These are phyloP conservation scores for Linnemannia hyalina DNA, from an alignment of 192 early-diverging fungal species.

Conservation along the genomic window DNA sequence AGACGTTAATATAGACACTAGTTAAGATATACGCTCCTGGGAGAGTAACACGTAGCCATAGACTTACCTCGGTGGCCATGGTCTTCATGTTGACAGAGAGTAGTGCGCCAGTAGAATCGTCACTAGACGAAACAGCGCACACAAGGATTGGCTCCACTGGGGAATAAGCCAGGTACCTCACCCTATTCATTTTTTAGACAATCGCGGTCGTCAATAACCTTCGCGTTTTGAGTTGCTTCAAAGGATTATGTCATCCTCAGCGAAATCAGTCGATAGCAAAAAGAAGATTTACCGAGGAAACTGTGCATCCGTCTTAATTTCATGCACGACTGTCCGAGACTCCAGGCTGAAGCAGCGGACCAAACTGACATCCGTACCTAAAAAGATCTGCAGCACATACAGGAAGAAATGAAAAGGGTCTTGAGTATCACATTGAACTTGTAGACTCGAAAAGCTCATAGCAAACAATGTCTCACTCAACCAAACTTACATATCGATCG, in stretches of 20 bases:
- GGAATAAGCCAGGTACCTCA: constrained; percentile 64
- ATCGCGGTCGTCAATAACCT: neutral
- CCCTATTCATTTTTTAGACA: constrained; percentile 36
- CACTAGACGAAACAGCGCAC: constrained; percentile 56
- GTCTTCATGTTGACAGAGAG: constrained; percentile 70
- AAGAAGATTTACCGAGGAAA: constrained; percentile 56
- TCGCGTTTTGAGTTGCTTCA: neutral
- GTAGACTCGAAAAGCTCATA: neutral
- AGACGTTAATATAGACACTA: neutral
- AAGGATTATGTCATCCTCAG: too few relatives aligned
- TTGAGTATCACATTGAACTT: neutral
- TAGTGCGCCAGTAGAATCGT: constrained; percentile 56
- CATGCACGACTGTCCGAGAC: constrained; percentile 66
- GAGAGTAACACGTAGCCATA: too few relatives aligned
- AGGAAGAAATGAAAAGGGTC: neutral
- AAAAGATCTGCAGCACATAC: constrained; percentile 57
- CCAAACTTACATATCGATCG: constrained; percentile 52
- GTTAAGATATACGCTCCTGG: neutral
- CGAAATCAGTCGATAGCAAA: neutral
- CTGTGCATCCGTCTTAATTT: constrained; percentile 62
- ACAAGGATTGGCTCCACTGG: constrained; percentile 68
- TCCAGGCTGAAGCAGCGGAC: constrained; percentile 70
- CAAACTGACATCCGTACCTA: constrained; percentile 64
- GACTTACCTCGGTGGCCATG: constrained; percentile 60
- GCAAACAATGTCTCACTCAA: neutral